These are phyloP conservation scores for Acorus calamus DNA, from an alignment of 106 monocot genomes.

Conservation along the genomic window DNA sequence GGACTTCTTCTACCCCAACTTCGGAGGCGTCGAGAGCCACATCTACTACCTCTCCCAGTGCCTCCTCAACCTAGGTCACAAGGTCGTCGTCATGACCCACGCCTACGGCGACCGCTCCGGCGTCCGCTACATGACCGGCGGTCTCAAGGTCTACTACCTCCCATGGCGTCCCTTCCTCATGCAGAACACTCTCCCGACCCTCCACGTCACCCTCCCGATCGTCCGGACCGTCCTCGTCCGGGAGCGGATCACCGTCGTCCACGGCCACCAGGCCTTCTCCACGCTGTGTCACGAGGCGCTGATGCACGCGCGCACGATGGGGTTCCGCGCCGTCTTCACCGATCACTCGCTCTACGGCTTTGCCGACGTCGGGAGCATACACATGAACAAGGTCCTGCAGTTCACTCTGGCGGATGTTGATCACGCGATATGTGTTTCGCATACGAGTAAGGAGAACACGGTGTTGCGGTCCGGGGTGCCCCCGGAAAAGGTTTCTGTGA, in stretches of 20 bases:
- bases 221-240: conserved; percentile 71
- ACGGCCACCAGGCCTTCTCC: conserved; percentile 97
- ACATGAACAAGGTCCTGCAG: conserved; percentile 96
- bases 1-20: conserved; percentile 95
- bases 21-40: conserved; percentile 94
- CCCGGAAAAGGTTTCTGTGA: conserved; percentile 79
- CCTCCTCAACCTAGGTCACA: conserved; percentile 80
- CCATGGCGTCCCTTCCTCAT: conserved; percentile 86
- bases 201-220: conserved; percentile 76
- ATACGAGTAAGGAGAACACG: conserved; percentile 97
- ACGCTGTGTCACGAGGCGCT: conserved; percentile 93
- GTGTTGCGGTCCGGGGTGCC: conserved; percentile 78
- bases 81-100: conserved; percentile 94
- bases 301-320: conserved; percentile 94
- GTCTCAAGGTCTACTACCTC: conserved; percentile 85
- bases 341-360: conserved; percentile 98
- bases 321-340: conserved; percentile 79
- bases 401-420: conserved; percentile 88
- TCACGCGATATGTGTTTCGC: conserved; percentile 93
- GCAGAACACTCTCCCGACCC: conserved; percentile 91
- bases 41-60: conserved; percentile 92
- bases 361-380: conserved; percentile 89
- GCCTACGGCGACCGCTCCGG: conserved; percentile 88
- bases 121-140: conserved; percentile 75
- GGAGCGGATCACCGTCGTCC: conserved; percentile 83